Percentiles rank a stretch among this genome's conserved stretches.
phyloP scores from a whole-genome alignment of 2,329 filamentous ascomycete genomes.

The Trichoderma sp. region DNA sequence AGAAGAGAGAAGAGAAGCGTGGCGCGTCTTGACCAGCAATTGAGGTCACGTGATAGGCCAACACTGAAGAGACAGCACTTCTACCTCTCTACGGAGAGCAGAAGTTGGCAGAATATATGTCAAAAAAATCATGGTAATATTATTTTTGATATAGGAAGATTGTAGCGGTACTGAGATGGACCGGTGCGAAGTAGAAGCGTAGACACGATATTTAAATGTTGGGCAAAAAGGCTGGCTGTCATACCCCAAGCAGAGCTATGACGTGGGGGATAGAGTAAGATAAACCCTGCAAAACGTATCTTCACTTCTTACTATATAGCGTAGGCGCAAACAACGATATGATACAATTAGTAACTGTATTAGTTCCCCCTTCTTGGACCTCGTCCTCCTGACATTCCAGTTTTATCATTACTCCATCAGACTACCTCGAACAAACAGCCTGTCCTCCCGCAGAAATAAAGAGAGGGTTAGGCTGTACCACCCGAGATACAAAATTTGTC shows the following conservation, averaged over 20 bases:
- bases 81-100: neutral
- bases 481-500: neutral
- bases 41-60: neutral
- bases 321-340: neutral
- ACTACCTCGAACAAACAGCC: conserved; percentile 21
- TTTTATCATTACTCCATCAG: conserved; percentile 37
- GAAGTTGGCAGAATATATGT: neutral
- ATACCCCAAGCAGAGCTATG: neutral
- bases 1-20: neutral
- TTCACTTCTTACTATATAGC: neutral
- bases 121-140: neutral
- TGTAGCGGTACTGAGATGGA: neutral
- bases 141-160: neutral
- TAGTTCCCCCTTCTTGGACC: neutral
- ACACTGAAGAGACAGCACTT: neutral
- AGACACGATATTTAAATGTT: neutral
- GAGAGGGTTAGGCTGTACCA: neutral
- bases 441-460: neutral
- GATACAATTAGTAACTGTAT: conserved; percentile 3
- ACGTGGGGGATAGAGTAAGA: neutral
- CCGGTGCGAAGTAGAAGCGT: neutral
- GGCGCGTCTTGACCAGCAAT: conserved; percentile 11
- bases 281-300: neutral
- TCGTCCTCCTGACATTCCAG: conserved; percentile 15
- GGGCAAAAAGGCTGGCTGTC: neutral